These are phyloP conservation scores for Candida andamanensis DNA, from an alignment of 805 yeast genomes.

Conservation along the genomic window DNA sequence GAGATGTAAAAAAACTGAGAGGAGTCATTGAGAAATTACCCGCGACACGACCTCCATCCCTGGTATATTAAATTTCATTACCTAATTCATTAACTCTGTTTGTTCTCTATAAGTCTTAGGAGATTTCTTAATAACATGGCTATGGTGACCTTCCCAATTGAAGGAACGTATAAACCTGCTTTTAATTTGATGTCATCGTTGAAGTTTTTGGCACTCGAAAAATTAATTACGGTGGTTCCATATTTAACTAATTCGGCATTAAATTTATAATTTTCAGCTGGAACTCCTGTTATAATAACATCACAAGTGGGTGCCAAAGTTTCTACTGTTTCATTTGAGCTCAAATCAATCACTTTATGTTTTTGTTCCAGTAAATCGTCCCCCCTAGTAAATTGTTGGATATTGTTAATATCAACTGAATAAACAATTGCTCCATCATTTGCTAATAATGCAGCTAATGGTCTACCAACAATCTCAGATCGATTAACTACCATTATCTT, in stretches of 20 bases:
- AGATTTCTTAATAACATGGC: slow-evolving; percentile 90
- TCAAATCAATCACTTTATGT: slow-evolving; percentile 64
- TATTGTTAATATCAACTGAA: slow-evolving; percentile 81
- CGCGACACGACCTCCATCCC: no score
- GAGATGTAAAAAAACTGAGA: neutral
- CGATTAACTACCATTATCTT: slow-evolving; percentile 87
- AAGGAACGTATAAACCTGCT: slow-evolving; percentile 91
- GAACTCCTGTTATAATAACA: slow-evolving; percentile 95
- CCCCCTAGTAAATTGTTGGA: slow-evolving; percentile 91
- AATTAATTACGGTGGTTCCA: slow-evolving; percentile 89
- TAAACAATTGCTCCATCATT: slow-evolving; percentile 97
- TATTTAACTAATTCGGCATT: slow-evolving; percentile 74
- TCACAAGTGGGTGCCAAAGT: slow-evolving; percentile 73
- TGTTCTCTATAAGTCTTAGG: slow-evolving; percentile 72
- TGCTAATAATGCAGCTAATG: slow-evolving; percentile 90
- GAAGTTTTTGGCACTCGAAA: slow-evolving; percentile 86
- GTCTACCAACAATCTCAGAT: slow-evolving; percentile 96
- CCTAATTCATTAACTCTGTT: neutral
- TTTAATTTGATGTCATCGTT: slow-evolving; percentile 72
- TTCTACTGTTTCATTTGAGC: slow-evolving; percentile 51
- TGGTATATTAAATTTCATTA: no score
- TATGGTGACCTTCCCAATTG: slow-evolving; percentile 94
- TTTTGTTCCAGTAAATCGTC: slow-evolving; percentile 77
- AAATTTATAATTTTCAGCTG: slow-evolving; percentile 75
- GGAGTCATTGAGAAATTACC: neutral